Percentiles rank a stretch among this genome's conserved stretches.
Conservation (phyloP, 2,329 filamentous ascomycete genomes). For the Atkinsonella texensis region DNA sequence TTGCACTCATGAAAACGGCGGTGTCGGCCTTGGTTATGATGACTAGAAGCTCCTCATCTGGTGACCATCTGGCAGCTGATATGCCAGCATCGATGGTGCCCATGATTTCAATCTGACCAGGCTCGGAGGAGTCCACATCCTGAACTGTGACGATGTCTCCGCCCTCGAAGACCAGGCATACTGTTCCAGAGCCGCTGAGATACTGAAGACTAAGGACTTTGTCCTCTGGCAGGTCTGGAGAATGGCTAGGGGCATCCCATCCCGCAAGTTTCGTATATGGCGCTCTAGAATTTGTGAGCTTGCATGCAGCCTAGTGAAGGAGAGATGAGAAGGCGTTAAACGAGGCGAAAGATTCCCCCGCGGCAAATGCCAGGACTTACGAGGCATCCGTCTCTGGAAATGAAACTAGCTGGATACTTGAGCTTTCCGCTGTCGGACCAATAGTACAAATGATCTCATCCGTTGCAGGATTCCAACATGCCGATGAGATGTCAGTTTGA, state of each 20-base stretch:
- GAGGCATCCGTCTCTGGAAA: constrained; percentile 30
- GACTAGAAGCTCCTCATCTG: constrained; percentile 82
- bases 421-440: constrained; percentile 60
- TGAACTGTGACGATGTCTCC: constrained; percentile 83
- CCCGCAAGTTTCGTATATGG: constrained; percentile 48
- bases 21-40: constrained; percentile 71
- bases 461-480: constrained; percentile 73
- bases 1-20: constrained; percentile 82
- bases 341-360: neutral
- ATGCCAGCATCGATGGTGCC: constrained; percentile 91
- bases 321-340: neutral
- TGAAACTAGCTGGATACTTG: constrained; percentile 60
- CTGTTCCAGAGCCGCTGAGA: constrained; percentile 66
- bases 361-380: constrained; percentile 3
- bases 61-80: constrained; percentile 80
- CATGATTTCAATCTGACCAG: constrained; percentile 81
- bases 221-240: constrained; percentile 64
- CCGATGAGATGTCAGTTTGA: constrained; percentile 54
- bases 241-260: constrained; percentile 79
- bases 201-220: constrained; percentile 69
- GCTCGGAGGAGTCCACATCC: constrained; percentile 38
- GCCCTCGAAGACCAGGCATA: constrained; percentile 74
- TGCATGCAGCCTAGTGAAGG: neutral
- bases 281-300: neutral
- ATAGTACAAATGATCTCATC: constrained; percentile 73